Base-by-base conservation (phyloP, 306 rosid species). In the Rosa chinensis region DNA sequence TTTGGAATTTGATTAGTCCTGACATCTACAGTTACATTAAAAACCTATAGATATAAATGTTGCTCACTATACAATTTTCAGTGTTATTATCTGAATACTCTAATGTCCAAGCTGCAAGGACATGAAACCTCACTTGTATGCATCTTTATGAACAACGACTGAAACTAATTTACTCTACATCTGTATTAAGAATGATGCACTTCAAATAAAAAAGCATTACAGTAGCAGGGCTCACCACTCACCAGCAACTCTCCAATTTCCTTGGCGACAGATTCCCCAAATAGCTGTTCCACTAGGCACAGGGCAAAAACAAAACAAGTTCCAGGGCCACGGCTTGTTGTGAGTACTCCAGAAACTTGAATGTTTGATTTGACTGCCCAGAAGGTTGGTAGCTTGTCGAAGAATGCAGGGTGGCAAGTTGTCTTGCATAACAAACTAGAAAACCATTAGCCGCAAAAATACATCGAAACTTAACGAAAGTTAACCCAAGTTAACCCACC, bases 301-400 rank as follows among this genome's bases (percentile, higher is more conserved):
- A 95, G 80, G 72, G 97, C 95, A 92, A 95, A 95, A 80, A 77
- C 85, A 62, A 85, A 92, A 58, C 92, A 78, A 71, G 99, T 95
- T 85, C 90, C 97, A 9, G 99, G 99, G 39, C 99, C 98, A 50
- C 96, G 98, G 86, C 97, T 95, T 5, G 99, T 92, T 44, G 95
- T 95, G 61, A 92, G 97, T 77, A 84, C 94, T 63, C 88, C 88
- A 2, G 99, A 95, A 66, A 95, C 98, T 86, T 91, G 99, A 77
- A 92, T 81, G 74, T 89, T 90, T 45, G 97, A 86, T 81, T 92
- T 92, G 78, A 92, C 95, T 6, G 97, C 97, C 99, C 97, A 95
- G 79, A 95, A 95, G 20, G 94, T 89, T 50, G 99, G 97, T 74
- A 95, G 99, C 88, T 85, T 91, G 84, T 88, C 86, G 81, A 82